Evolutionary conservation across 176 grass and related monocot genomes (phyloP).

Genomic region (Carex scoparia): DNA sequence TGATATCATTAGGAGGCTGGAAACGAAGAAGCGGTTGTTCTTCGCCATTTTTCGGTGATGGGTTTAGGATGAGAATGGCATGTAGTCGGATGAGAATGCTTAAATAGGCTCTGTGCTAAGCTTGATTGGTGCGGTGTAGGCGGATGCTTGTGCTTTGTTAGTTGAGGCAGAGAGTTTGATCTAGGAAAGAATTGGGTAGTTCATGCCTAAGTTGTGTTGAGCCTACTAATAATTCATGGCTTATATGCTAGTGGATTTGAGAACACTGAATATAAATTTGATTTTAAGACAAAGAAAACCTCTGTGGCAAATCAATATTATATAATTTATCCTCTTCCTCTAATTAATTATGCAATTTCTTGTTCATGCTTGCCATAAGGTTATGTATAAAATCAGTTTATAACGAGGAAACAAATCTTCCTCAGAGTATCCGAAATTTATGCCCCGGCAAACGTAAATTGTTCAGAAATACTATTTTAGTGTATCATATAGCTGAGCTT

Average conservation of each 20-base stretch:
- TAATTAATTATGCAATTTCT: not conserved
- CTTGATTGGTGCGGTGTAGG: conserved; percentile 2
- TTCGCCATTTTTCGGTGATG: not conserved
- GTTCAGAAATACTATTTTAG: not conserved
- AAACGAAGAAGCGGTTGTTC: not conserved
- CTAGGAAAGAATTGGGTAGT: conserved; percentile 19
- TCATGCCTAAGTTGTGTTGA: conserved; percentile 12
- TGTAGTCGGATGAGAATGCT: not conserved
- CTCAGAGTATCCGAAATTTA: not conserved
- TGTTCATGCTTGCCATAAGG: not conserved
- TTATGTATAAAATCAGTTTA: not conserved
- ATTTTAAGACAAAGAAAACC: not conserved
- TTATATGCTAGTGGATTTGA: not conserved
- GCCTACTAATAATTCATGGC: not conserved
- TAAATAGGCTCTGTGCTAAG: not conserved
- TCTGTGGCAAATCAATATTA: not conserved
- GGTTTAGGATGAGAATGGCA: not conserved
- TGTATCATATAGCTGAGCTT: not conserved
- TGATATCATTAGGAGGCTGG: conserved; percentile 2
- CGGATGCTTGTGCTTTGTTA: not conserved
- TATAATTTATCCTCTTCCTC: not conserved
- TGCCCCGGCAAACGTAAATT: not conserved
- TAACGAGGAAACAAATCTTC: not conserved
- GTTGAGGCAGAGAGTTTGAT: conserved; percentile 5
- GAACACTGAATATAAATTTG: not conserved